Percentiles rank a stretch among this genome's conserved stretches.
phyloP scores from a whole-genome alignment of 78 protist species.

The Protostelium mycophagum region DNA sequence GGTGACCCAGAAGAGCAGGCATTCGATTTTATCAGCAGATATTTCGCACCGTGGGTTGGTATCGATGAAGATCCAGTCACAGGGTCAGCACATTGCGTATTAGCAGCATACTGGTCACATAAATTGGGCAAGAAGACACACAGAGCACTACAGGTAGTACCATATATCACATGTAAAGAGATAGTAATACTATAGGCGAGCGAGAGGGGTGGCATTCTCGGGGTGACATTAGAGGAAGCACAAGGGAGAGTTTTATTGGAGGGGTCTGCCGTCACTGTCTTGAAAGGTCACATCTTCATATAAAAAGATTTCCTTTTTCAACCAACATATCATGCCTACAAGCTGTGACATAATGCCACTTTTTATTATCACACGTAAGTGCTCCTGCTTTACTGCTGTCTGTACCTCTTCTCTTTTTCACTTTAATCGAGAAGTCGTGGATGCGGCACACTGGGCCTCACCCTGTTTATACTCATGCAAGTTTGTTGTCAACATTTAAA shows the following conservation, averaged over 20 bases:
- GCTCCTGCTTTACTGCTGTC: no score
- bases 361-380: no score
- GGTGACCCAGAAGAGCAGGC: neutral
- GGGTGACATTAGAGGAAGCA: neutral
- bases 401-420: no score
- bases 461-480: no score
- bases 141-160: neutral
- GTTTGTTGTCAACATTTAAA: no score
- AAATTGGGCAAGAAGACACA: conserved; percentile 2
- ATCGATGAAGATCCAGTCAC: conserved; percentile 35
- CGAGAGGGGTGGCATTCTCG: neutral
- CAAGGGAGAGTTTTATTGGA: neutral
- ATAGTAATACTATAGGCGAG: neutral
- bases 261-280: neutral
- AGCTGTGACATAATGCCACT: no score
- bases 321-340: no score
- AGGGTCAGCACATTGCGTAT: conserved; percentile 16
- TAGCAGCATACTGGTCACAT: conserved; percentile 26
- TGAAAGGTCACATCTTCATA: neutral
- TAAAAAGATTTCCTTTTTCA: no score
- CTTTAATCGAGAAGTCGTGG: no score
- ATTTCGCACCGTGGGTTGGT: conserved; percentile 15
- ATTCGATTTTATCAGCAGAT: conserved; percentile 11
- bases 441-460: no score
- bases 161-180: neutral